Evolutionary conservation across 352 stramenopile species (phyloP).

Genomic region (Poterioochromonas sp.): DNA sequence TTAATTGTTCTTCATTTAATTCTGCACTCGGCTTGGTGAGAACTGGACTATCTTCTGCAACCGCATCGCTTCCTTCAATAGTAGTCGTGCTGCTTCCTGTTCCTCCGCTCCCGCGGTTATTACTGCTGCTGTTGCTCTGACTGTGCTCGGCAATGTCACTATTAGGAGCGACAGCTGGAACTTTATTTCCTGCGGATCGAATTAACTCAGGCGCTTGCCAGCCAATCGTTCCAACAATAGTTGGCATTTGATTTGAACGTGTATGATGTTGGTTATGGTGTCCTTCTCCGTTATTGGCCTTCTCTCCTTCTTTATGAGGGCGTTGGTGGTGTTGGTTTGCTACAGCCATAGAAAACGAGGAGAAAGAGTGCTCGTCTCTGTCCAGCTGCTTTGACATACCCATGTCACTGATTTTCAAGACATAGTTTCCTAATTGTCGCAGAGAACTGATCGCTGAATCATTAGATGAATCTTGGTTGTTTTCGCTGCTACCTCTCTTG

Average conservation of each 20-base stretch:
- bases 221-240: conserved; percentile 53
- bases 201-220: conserved; percentile 73
- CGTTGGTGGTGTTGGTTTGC: not conserved
- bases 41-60: not conserved
- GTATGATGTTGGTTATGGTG: not conserved
- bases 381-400: conserved; percentile 65
- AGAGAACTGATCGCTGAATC: not conserved
- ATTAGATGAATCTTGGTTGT: not conserved
- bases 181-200: not conserved
- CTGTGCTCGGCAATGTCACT: not conserved
- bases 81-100: not conserved
- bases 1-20: not conserved
- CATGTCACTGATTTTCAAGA: conserved; percentile 75
- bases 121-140: too few species aligned
- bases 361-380: conserved; percentile 29
- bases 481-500: not conserved
- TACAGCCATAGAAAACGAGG: not conserved
- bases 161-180: not conserved
- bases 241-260: not conserved
- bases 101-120: too few species aligned
- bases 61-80: not conserved
- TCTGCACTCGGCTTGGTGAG: not conserved
- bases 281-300: not conserved
- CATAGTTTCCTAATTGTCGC: conserved; percentile 46
- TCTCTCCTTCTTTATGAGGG: not conserved